Evolutionary conservation across 257 asterid species (phyloP).

Genomic region (Forsythia suspensa): DNA sequence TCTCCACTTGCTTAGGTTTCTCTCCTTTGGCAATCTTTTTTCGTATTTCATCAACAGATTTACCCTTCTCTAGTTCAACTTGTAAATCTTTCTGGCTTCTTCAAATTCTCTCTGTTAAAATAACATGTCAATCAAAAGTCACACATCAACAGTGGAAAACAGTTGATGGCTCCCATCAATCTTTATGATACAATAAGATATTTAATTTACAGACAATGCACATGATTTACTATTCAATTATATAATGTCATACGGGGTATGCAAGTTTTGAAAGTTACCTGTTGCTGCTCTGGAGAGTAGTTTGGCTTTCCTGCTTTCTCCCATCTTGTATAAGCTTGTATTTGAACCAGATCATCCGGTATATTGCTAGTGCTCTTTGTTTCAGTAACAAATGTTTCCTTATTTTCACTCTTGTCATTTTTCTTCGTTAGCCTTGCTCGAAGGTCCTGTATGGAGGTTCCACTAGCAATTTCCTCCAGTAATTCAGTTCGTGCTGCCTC

Average conservation of each 20-base stretch:
- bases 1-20: slow-evolving; percentile 46
- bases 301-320: slow-evolving; percentile 92
- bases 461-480: slow-evolving; percentile 76
- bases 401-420: slow-evolving; percentile 40
- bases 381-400: slow-evolving; percentile 44
- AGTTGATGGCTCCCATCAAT: slow-evolving; percentile 3
- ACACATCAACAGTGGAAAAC: slow-evolving; percentile 9
- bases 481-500: slow-evolving; percentile 95
- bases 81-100: slow-evolving; percentile 88
- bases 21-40: slow-evolving; percentile 68
- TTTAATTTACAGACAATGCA: slow-evolving; percentile 11
- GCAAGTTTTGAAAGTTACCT: slow-evolving; percentile 47
- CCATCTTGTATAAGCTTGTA: slow-evolving; percentile 79
- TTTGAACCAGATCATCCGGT: slow-evolving; percentile 78
- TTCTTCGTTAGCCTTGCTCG: slow-evolving; percentile 63
- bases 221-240: slow-evolving; percentile 10
- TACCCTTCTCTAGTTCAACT: slow-evolving; percentile 69
- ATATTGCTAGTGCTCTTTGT: slow-evolving; percentile 39
- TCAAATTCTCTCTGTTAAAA: slow-evolving; percentile 74
- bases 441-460: slow-evolving; percentile 67
- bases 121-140: slow-evolving; percentile 21
- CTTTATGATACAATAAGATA: slow-evolving; percentile 3
- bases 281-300: slow-evolving; percentile 75
- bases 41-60: slow-evolving; percentile 59
- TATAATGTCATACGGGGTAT: slow-evolving; percentile 5